These are phyloP conservation scores for Solanum verrucosum DNA, from an alignment of 257 asterid genomes.

Conservation along the genomic window DNA sequence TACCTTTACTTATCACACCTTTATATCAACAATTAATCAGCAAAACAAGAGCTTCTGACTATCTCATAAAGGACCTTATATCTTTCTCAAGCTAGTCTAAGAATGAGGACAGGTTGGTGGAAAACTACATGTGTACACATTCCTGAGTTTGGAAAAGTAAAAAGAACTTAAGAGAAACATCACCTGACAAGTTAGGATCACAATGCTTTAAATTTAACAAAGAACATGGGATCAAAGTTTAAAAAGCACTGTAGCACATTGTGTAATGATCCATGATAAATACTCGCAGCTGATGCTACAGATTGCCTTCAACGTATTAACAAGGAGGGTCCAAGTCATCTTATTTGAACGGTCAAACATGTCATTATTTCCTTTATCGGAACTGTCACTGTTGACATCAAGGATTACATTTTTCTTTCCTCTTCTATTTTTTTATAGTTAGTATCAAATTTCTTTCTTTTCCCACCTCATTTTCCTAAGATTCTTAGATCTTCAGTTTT, in stretches of 20 bases:
- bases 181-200: background rate
- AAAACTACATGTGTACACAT: background rate
- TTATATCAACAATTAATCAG: background rate
- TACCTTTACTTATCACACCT: background rate
- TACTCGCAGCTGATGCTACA: background rate
- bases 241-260: background rate
- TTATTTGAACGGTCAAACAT: background rate
- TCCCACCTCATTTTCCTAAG: background rate
- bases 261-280: background rate
- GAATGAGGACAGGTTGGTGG: background rate
- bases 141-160: background rate
- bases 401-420: background rate
- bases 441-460: background rate
- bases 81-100: background rate
- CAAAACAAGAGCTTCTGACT: background rate
- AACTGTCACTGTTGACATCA: background rate
- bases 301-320: background rate
- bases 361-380: background rate
- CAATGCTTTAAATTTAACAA: background rate
- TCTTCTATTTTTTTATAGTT: background rate
- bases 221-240: background rate
- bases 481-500: background rate
- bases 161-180: background rate
- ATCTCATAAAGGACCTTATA: background rate
- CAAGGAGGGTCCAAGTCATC: background rate